phyloP scores from a whole-genome alignment of 1,284 basidiomycete species.

The Schizophyllum commune region DNA sequence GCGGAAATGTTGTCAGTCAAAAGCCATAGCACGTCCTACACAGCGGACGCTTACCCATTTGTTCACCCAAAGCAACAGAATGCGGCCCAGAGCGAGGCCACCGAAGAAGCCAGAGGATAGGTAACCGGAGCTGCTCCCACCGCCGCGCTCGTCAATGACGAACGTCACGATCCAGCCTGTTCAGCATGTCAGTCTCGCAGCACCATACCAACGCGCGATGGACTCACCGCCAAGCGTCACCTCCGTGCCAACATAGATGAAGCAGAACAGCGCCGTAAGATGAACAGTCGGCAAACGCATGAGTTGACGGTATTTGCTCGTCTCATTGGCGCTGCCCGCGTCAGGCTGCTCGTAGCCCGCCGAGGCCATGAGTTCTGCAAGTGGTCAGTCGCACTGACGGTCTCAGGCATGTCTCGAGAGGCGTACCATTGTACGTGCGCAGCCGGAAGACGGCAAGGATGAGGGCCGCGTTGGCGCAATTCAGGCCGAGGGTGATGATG shows the following conservation, averaged over 20 bases:
- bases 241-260: slow-evolving; percentile 39
- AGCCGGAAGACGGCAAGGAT: background rate
- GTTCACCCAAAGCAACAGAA: slow-evolving; percentile 21
- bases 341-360: background rate
- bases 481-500: background rate
- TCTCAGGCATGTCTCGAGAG: background rate
- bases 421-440: background rate
- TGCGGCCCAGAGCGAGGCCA: slow-evolving; percentile 21
- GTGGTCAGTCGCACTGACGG: background rate
- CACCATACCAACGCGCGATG: slow-evolving; percentile 8
- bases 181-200: background rate
- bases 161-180: slow-evolving; percentile 36
- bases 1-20: background rate
- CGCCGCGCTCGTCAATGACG: slow-evolving; percentile 22
- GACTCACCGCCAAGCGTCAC: slow-evolving; percentile 33
- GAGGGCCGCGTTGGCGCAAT: background rate
- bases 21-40: background rate
- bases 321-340: background rate
- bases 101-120: slow-evolving; percentile 27
- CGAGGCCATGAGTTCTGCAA: background rate
- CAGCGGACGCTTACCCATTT: slow-evolving; percentile 7
- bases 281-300: slow-evolving; percentile 29
- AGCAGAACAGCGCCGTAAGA: slow-evolving; percentile 30
- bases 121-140: slow-evolving; percentile 22
- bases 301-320: slow-evolving; percentile 33